phyloP scores from a whole-genome alignment of 139 green algal species.

The Zygnema cylindricum region DNA sequence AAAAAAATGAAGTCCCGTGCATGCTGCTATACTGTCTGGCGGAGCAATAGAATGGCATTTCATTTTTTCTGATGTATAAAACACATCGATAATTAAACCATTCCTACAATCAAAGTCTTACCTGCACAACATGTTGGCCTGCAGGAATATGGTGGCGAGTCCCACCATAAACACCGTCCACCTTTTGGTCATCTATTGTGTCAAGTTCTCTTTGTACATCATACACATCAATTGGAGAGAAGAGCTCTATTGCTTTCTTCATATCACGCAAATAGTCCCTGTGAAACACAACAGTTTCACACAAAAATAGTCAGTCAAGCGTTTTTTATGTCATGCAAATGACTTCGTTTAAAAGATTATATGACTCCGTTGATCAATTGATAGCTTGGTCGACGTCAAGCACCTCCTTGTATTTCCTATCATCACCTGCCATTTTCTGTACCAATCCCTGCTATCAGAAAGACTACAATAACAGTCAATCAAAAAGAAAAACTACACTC shows the following conservation, averaged over 20 bases:
- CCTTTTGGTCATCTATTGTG: background rate
- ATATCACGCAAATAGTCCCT: background rate
- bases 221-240: background rate
- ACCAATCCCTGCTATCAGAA: too few relatives aligned
- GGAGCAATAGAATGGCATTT: background rate
- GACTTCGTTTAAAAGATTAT: too few relatives aligned
- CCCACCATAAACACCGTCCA: background rate
- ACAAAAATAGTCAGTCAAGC: too few relatives aligned
- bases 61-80: background rate
- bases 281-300: background rate
- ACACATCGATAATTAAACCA: background rate
- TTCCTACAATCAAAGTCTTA: background rate
- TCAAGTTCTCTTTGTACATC: background rate
- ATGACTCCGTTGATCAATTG: too few relatives aligned
- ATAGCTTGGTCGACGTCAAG: too few relatives aligned
- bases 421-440: too few relatives aligned
- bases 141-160: background rate
- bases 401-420: too few relatives aligned
- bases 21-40: too few relatives aligned
- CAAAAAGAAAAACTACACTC: too few relatives aligned
- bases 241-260: background rate
- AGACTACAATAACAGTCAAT: too few relatives aligned
- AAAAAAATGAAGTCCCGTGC: too few relatives aligned
- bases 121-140: background rate
- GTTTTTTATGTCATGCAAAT: too few relatives aligned